Evolutionary conservation across 176 grass and related monocot genomes (phyloP).

Genomic region (Melocanna baccifera): DNA sequence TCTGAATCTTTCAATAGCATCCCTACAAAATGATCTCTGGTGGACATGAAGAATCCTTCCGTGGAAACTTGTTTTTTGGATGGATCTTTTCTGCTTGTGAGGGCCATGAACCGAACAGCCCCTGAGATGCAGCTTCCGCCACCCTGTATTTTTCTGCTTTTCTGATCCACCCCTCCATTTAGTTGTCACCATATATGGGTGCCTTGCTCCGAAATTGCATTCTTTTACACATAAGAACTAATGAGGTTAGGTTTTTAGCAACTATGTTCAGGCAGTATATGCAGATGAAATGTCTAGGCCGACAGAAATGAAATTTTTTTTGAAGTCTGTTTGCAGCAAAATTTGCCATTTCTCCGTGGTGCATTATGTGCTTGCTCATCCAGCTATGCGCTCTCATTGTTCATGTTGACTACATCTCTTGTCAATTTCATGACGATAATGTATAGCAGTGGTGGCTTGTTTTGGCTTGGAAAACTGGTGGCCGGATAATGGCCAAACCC

Average conservation of each 20-base stretch:
- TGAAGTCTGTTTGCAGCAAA: not conserved
- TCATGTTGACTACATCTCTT: not conserved
- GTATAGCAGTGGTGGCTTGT: not conserved
- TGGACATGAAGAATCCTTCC: not conserved
- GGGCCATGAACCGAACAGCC: too few species aligned
- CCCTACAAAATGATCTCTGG: not conserved
- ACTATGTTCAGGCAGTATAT: not conserved
- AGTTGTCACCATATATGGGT: not conserved
- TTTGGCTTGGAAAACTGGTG: not conserved
- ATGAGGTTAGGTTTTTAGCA: conserved; percentile 5
- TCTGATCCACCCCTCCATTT: not conserved
- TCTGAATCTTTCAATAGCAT: not conserved
- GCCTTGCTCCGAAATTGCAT: not conserved
- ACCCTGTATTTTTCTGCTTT: not conserved
- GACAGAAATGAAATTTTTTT: not conserved
- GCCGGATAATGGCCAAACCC: not conserved
- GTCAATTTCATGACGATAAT: not conserved
- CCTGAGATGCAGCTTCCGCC: not conserved
- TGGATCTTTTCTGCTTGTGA: not conserved
- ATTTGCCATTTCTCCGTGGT: not conserved
- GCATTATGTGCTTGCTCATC: not conserved
- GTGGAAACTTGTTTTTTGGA: not conserved
- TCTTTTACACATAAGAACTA: not conserved
- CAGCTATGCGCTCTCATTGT: not conserved
- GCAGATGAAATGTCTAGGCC: not conserved